phyloP scores from a whole-genome alignment of 2,329 filamentous ascomycete species.

The Colletotrichum cordylinicola region DNA sequence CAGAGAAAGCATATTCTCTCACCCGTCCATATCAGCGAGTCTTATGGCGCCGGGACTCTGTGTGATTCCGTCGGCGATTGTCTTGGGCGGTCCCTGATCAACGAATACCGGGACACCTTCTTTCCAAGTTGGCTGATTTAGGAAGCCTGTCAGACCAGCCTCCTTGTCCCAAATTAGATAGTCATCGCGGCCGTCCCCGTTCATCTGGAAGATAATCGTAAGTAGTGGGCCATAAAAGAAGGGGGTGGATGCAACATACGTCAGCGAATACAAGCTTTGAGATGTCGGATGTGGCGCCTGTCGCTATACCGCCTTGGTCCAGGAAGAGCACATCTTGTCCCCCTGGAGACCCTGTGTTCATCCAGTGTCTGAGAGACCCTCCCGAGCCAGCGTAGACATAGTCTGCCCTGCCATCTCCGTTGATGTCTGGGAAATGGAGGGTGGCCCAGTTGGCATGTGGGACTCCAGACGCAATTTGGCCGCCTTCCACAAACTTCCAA shows the following conservation, averaged over 20 bases:
- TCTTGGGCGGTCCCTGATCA: conserved; percentile 20
- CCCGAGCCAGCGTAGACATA: conserved; percentile 28
- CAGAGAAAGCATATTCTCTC: no score
- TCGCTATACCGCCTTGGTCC: conserved; percentile 17
- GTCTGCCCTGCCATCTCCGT: conserved; percentile 30
- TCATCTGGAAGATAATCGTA: neutral
- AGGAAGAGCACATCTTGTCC: conserved; percentile 20
- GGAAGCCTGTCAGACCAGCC: conserved; percentile 19
- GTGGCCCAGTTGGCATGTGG: conserved; percentile 28
- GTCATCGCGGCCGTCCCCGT: conserved; percentile 23
- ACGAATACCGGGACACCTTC: conserved; percentile 23
- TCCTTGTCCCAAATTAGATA: conserved; percentile 24
- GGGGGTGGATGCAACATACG: no score
- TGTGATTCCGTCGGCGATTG: neutral
- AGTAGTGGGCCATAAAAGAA: no score
- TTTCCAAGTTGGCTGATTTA: conserved; percentile 17
- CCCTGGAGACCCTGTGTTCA: conserved; percentile 25
- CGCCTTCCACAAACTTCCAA: conserved; percentile 27
- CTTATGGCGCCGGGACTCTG: conserved; percentile 10
- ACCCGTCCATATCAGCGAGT: conserved; percentile 26
- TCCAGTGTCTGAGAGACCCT: conserved; percentile 23
- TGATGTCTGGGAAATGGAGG: conserved; percentile 29
- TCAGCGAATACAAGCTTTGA: conserved; percentile 24
- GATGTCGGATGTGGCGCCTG: conserved; percentile 17
- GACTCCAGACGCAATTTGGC: conserved; percentile 27